Evolutionary conservation across 2,329 filamentous ascomycete species (phyloP).

Genomic region (Talaromyces sp.): DNA sequence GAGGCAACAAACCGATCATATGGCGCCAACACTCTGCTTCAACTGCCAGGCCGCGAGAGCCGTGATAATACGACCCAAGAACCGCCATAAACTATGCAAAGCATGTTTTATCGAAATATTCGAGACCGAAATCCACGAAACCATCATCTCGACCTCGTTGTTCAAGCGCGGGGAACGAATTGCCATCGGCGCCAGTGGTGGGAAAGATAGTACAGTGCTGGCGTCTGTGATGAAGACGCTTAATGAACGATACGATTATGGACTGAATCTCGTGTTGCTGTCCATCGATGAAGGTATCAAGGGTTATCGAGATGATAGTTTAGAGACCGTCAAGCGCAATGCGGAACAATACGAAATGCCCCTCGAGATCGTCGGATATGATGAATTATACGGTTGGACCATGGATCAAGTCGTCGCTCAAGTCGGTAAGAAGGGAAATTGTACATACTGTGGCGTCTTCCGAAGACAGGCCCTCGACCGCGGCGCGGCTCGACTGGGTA

Average conservation of each 20-base stretch:
- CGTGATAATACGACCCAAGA: constrained; percentile 89
- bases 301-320: constrained; percentile 90
- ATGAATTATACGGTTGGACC: constrained; percentile 94
- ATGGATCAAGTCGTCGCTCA: constrained; percentile 98
- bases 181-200: constrained; percentile 92
- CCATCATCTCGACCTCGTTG: constrained; percentile 75
- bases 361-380: constrained; percentile 87
- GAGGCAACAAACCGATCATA: constrained; percentile 35
- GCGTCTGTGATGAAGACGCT: constrained; percentile 92
- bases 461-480: constrained; percentile 89
- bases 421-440: constrained; percentile 97
- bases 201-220: constrained; percentile 95
- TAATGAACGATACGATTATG: constrained; percentile 85
- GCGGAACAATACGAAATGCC: constrained; percentile 87
- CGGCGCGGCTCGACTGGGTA: constrained; percentile 80
- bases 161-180: constrained; percentile 81
- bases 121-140: constrained; percentile 90
- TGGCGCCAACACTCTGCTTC: constrained; percentile 75
- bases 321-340: constrained; percentile 96
- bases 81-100: constrained; percentile 89
- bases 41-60: constrained; percentile 74
- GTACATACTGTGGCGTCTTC: constrained; percentile 98
- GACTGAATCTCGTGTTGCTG: constrained; percentile 77
- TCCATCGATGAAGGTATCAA: constrained; percentile 97
- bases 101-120: constrained; percentile 83